Percentiles rank a stretch among this genome's conserved stretches.
phyloP scores from a whole-genome alignment of 2,329 filamentous ascomycete species.

The Hawksworthiomyces lignivorus region DNA sequence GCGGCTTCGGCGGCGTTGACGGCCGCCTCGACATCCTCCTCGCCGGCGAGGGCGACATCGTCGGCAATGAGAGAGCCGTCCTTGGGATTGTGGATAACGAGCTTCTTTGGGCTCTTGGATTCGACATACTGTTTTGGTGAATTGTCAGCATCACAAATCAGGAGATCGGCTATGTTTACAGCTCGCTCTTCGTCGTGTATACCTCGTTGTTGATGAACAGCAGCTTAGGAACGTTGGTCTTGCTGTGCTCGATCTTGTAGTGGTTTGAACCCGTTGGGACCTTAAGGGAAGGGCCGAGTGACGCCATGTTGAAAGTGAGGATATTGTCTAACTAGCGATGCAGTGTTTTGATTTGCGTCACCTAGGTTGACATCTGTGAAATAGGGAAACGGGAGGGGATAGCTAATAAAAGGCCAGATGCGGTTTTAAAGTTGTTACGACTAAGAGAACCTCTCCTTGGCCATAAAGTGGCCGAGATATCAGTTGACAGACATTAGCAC shows the following conservation, averaged over 20 bases:
- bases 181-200: too few species aligned
- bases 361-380: too few species aligned
- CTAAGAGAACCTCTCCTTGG: too few species aligned
- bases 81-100: slow-evolving; percentile 41
- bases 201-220: slow-evolving; percentile 32
- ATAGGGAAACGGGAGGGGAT: too few species aligned
- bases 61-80: slow-evolving; percentile 41
- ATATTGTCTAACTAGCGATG: too few species aligned
- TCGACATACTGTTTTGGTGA: slow-evolving; percentile 20
- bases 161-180: too few species aligned
- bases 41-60: slow-evolving; percentile 37
- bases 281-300: slow-evolving; percentile 19
- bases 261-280: slow-evolving; percentile 4
- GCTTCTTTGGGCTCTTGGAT: slow-evolving; percentile 35
- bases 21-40: slow-evolving; percentile 57
- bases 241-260: slow-evolving; percentile 20
- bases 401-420: too few species aligned
- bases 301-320: slow-evolving; percentile 19
- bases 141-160: neutral
- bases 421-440: too few species aligned
- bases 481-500: too few species aligned
- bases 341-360: too few species aligned
- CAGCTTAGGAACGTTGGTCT: slow-evolving; percentile 27
- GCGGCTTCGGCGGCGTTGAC: slow-evolving; percentile 63
- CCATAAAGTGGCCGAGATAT: too few species aligned